Base-by-base conservation (phyloP, 768 basidiomycete species). In the Amanita exitialis region DNA sequence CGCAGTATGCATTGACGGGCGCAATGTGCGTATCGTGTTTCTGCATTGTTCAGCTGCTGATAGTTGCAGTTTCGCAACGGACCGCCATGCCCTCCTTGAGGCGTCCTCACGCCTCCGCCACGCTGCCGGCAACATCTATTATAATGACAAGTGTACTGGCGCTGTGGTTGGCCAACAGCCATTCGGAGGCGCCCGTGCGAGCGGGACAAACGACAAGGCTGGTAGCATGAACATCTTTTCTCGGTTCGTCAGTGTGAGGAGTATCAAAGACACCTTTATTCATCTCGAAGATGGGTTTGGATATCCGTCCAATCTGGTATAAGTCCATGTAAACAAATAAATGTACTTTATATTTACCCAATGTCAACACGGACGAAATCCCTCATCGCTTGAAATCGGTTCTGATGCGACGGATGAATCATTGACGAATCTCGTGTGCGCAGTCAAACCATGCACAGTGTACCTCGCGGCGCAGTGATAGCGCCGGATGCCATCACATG, bases 141-240 rank as follows among this genome's bases (percentile, higher is more conserved):
- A 93, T 71, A 97, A 97, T 66, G 94, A 97, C 59, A 94, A 95
- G 67, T 98, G 92, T 68, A 99, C 95, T 1, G 92, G 92, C 28
- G 93, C 92, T n/a, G 89, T 90, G 44, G 92, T 98, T 32, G 95
- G 93, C 7, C 94, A 97, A 65, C 94, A 99, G 68, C 95, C 96
- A 9, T 99, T 99, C 63, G 96, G 96, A 44, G 96, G 96, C 27
- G 90, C 82, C 2, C 81, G 94, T 34, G 88, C 77, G 28, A 90
- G 87, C 62, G 95, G 96, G 25, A 99, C 95, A 55, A 98, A 98
- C 72, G 96, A 98, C 68, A 99, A 98, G 71, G 92, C 94, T 1
- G 96, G 74, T 6, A 90, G 88, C 55, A 79, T 90, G 54, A 72
- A 69, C 58, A 76, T 79, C 42, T 79, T 78, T 57, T 77, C 75